Conservation (phyloP, 2,329 filamentous ascomycete species). For the Fusarium sp. region DNA sequence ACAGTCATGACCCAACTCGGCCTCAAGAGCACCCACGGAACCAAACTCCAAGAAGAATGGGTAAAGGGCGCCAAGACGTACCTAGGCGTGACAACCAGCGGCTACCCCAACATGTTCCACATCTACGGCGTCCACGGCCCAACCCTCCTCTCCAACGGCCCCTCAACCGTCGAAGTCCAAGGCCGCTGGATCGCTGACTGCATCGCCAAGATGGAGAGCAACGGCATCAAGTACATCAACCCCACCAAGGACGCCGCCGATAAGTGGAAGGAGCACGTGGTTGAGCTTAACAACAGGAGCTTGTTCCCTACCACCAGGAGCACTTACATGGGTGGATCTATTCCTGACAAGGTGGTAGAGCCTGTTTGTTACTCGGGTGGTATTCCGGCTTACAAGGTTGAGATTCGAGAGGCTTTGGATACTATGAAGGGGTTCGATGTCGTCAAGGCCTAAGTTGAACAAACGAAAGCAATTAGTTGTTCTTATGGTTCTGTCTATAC, state of each 20-base stretch:
- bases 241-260: slow-evolving; percentile 58
- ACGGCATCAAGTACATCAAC: slow-evolving; percentile 63
- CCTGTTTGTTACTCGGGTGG: slow-evolving; percentile 62
- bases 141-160: slow-evolving; percentile 67
- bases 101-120: slow-evolving; percentile 64
- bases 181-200: slow-evolving; percentile 66
- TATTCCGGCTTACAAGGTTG: slow-evolving; percentile 49
- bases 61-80: slow-evolving; percentile 55
- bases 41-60: slow-evolving; percentile 58
- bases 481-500: background rate
- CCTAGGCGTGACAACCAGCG: slow-evolving; percentile 57
- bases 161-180: slow-evolving; percentile 65
- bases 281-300: slow-evolving; percentile 58
- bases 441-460: slow-evolving; percentile 18
- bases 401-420: slow-evolving; percentile 39
- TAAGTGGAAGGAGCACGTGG: slow-evolving; percentile 62
- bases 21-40: slow-evolving; percentile 54
- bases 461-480: background rate
- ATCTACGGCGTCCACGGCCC: slow-evolving; percentile 69
- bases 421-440: slow-evolving; percentile 35
- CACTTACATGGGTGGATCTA: slow-evolving; percentile 68
- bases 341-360: slow-evolving; percentile 66
- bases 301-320: slow-evolving; percentile 62
- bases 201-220: slow-evolving; percentile 61
- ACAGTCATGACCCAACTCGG: slow-evolving; percentile 59